phyloP scores from a whole-genome alignment of 2,329 filamentous ascomycete genomes.

The Calonectria pauciramosa region DNA sequence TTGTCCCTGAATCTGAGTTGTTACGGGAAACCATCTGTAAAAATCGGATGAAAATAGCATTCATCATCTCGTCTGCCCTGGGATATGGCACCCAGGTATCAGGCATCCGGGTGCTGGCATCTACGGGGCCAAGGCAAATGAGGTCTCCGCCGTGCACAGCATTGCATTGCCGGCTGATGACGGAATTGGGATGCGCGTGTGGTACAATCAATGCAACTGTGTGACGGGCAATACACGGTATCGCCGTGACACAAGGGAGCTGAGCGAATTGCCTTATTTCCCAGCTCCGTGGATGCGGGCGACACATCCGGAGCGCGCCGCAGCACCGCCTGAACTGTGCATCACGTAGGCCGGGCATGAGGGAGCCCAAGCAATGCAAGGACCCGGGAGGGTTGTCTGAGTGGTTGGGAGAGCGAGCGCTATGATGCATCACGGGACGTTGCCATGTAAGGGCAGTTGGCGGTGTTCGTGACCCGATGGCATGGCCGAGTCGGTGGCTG shows the following conservation, averaged over 20 bases:
- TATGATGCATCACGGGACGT: constrained; percentile 6
- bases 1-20: background rate
- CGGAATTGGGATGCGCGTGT: background rate
- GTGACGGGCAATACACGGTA: background rate
- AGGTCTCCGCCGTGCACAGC: constrained; percentile 8
- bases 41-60: constrained; percentile 20
- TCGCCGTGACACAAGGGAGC: constrained; percentile 9
- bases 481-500: background rate
- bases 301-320: constrained; percentile 6
- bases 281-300: constrained; percentile 28
- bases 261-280: constrained; percentile 12
- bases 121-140: constrained; percentile 1
- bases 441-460: constrained; percentile 2
- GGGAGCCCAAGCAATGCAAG: constrained; percentile 17
- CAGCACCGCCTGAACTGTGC: background rate
- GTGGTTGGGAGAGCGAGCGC: constrained; percentile 8
- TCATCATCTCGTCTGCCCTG: background rate
- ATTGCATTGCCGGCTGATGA: background rate
- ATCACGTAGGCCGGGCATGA: background rate
- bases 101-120: background rate
- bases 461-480: background rate
- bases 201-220: background rate
- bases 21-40: background rate
- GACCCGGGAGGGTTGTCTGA: constrained; percentile 1
- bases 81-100: background rate